Percentiles rank a stretch among this genome's conserved stretches.
Conservation (phyloP, 2,329 filamentous ascomycete genomes). For the Rhinocladiella similis region DNA sequence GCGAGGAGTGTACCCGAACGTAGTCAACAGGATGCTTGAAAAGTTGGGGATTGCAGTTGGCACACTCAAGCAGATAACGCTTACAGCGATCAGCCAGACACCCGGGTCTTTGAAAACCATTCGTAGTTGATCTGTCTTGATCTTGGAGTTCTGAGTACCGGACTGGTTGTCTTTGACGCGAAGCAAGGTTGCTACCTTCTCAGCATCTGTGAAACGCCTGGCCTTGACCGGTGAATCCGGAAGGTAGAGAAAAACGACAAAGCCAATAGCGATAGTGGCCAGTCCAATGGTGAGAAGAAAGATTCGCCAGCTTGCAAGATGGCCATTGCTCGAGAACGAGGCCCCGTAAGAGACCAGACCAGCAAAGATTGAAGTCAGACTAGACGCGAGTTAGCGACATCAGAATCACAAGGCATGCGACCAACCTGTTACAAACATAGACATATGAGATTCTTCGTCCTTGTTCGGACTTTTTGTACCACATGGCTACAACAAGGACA, state of each 20-base stretch:
- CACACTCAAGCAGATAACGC: constrained; percentile 7
- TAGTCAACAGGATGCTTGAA: constrained; percentile 44
- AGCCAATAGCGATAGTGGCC: constrained; percentile 41
- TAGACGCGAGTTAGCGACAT: not conserved
- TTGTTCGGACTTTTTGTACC: constrained; percentile 48
- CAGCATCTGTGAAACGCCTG: constrained; percentile 37
- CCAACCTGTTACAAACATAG: constrained; percentile 28
- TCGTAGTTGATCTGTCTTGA: constrained; percentile 48
- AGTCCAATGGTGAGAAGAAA: constrained; percentile 51
- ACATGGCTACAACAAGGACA: constrained; percentile 54
- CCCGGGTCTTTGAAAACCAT: constrained; percentile 51
- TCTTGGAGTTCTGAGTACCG: constrained; percentile 53
- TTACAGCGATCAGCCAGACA: constrained; percentile 44
- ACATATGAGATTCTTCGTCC: constrained; percentile 31
- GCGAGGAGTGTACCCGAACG: constrained; percentile 46
- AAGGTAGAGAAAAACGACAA: constrained; percentile 41
- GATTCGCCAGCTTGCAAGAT: constrained; percentile 30
- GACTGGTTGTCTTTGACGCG: constrained; percentile 50
- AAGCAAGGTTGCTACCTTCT: constrained; percentile 41
- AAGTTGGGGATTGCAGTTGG: constrained; percentile 35
- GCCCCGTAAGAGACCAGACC: constrained; percentile 40
- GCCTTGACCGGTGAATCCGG: constrained; percentile 45
- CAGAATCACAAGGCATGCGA: not conserved
- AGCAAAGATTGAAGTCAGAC: constrained; percentile 36
- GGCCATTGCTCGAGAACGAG: constrained; percentile 25